These are phyloP conservation scores for Eucalyptus erythrocorys DNA, from an alignment of 345 rosid species.

Conservation along the genomic window DNA sequence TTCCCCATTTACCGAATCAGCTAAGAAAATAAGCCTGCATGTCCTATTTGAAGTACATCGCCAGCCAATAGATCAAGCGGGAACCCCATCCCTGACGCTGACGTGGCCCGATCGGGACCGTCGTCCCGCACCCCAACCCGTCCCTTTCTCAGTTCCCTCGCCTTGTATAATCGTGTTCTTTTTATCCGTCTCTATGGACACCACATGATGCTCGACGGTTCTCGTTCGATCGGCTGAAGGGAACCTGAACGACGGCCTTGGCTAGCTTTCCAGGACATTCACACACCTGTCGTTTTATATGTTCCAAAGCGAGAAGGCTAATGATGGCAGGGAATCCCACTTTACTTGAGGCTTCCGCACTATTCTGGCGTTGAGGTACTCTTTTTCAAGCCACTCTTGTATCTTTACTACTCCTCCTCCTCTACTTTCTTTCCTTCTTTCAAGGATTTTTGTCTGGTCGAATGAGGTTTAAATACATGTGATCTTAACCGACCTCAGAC, in stretches of 20 bases:
- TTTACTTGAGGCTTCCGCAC: conserved; percentile 28
- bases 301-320: not conserved
- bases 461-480: not conserved
- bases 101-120: not conserved
- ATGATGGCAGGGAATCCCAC: conserved; percentile 18
- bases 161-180: not conserved
- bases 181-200: not conserved
- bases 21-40: not conserved
- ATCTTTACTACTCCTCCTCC: not conserved
- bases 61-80: not conserved
- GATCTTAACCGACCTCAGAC: not conserved
- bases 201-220: not conserved
- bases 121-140: not conserved
- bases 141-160: not conserved
- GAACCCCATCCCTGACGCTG: not conserved
- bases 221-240: not conserved
- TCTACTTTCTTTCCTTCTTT: not conserved
- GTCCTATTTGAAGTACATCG: not conserved
- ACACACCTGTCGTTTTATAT: not conserved
- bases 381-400: not conserved
- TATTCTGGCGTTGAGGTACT: conserved; percentile 6
- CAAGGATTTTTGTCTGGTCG: not conserved
- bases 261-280: not conserved
- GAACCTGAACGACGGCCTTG: not conserved
- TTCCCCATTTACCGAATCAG: not conserved